These are phyloP conservation scores for Parasarocladium wereldwijsianum DNA, from an alignment of 2,329 filamentous ascomycete genomes.

Conservation along the genomic window DNA sequence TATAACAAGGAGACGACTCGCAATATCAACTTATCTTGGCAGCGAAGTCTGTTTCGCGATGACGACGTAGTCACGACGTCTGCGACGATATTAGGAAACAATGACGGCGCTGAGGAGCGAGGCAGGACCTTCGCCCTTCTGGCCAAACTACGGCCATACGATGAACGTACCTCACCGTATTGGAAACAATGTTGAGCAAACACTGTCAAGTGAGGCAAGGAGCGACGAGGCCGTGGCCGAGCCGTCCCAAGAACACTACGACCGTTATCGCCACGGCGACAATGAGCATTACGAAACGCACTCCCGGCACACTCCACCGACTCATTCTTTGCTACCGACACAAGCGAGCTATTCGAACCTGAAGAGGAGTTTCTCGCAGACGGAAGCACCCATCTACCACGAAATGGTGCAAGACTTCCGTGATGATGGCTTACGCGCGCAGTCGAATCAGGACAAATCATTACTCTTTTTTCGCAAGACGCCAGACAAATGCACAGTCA, in stretches of 20 bases:
- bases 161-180: conserved; percentile 38
- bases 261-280: conserved; percentile 40
- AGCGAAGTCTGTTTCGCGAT: too few relatives aligned
- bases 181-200: conserved; percentile 33
- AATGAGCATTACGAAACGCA: conserved; percentile 38
- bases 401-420: conserved; percentile 47
- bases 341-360: conserved; percentile 33
- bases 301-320: too few relatives aligned
- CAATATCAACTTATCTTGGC: too few relatives aligned
- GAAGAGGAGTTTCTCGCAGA: conserved; percentile 42
- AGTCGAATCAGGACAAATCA: conserved; percentile 46
- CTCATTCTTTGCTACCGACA: too few relatives aligned
- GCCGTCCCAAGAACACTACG: conserved; percentile 35
- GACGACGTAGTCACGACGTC: too few relatives aligned
- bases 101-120: conserved; percentile 51
- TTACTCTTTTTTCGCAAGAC: conserved; percentile 41
- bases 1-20: too few relatives aligned
- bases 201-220: conserved; percentile 30
- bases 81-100: conserved; percentile 44
- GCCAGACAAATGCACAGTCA: conserved; percentile 44
- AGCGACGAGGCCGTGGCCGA: conserved; percentile 35
- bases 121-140: conserved; percentile 40
- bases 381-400: conserved; percentile 39
- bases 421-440: conserved; percentile 41
- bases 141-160: conserved; percentile 41